phyloP scores from a whole-genome alignment of 2,329 filamentous ascomycete genomes.

The Colletotrichum higginsianum region DNA sequence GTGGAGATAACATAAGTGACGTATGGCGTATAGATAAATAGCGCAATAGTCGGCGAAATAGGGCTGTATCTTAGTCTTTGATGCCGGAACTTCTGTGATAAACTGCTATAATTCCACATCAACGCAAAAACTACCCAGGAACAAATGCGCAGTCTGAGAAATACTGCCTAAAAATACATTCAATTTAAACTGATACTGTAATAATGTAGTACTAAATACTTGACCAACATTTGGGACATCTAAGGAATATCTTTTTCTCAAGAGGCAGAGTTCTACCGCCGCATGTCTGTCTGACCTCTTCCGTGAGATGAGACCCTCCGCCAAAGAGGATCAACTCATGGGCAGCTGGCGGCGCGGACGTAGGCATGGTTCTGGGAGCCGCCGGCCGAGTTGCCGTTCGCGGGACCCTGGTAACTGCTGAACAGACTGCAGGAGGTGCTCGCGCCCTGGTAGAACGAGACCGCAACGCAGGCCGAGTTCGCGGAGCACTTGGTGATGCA shows the following conservation, averaged over 20 bases:
- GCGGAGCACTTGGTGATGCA: constrained; percentile 33
- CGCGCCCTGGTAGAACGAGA: constrained; percentile 26
- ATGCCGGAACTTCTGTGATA: no score
- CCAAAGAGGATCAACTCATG: neutral
- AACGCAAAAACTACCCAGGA: no score
- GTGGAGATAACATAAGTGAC: no score
- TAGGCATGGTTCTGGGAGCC: constrained; percentile 28
- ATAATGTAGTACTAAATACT: neutral
- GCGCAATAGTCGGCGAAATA: no score
- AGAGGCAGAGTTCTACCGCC: neutral
- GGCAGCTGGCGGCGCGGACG: constrained; percentile 19
- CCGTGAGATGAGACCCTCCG: neutral
- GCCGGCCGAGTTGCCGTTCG: constrained; percentile 30
- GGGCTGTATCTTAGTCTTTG: no score
- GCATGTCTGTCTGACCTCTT: no score
- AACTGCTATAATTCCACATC: no score
- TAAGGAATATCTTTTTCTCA: neutral
- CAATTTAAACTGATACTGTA: neutral
- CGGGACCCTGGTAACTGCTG: constrained; percentile 24
- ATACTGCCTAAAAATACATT: no score
- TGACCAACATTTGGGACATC: neutral
- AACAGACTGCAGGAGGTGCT: constrained; percentile 25
- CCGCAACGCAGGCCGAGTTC: constrained; percentile 23
- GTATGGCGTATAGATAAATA: no score
- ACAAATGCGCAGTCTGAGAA: no score